These are phyloP conservation scores for Coniella vitis DNA, from an alignment of 2,329 filamentous ascomycete species.

Conservation along the genomic window DNA sequence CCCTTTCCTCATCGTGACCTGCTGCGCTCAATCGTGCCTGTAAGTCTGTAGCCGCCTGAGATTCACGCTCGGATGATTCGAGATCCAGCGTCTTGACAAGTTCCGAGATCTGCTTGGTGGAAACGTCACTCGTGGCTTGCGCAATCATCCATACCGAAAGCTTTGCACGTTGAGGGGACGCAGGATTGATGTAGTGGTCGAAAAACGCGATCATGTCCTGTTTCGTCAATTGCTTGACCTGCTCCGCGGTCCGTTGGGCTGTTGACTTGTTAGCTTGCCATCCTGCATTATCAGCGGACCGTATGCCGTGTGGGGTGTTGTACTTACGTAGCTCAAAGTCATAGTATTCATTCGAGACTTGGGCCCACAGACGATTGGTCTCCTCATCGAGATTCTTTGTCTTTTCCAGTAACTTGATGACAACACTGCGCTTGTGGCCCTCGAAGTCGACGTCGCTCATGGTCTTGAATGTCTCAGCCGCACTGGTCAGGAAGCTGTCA, in stretches of 20 bases:
- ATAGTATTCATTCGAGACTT: conserved; percentile 79
- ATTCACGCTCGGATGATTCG: conserved; percentile 24
- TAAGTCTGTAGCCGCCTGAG: conserved; percentile 26
- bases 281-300: too few species aligned
- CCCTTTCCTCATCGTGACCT: conserved; percentile 38
- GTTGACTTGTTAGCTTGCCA: not conserved
- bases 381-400: conserved; percentile 88
- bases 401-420: conserved; percentile 83
- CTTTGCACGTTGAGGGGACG: conserved; percentile 70
- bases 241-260: conserved; percentile 41
- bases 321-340: conserved; percentile 78
- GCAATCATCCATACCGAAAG: conserved; percentile 77
- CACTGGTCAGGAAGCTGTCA: conserved; percentile 70
- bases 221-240: conserved; percentile 70
- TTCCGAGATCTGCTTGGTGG: conserved; percentile 34
- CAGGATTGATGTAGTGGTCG: conserved; percentile 65
- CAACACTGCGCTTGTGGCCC: conserved; percentile 79
- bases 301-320: too few species aligned
- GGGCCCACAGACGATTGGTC: conserved; percentile 72
- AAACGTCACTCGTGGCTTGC: conserved; percentile 49
- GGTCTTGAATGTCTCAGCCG: conserved; percentile 57
- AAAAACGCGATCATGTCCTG: conserved; percentile 75
- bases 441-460: conserved; percentile 86
- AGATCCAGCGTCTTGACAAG: conserved; percentile 31
- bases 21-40: conserved; percentile 28